Percentiles rank a stretch among this genome's conserved stretches.
Evolutionary conservation across 1,284 basidiomycete species (phyloP).

Genomic region (Puccinia triticina): DNA sequence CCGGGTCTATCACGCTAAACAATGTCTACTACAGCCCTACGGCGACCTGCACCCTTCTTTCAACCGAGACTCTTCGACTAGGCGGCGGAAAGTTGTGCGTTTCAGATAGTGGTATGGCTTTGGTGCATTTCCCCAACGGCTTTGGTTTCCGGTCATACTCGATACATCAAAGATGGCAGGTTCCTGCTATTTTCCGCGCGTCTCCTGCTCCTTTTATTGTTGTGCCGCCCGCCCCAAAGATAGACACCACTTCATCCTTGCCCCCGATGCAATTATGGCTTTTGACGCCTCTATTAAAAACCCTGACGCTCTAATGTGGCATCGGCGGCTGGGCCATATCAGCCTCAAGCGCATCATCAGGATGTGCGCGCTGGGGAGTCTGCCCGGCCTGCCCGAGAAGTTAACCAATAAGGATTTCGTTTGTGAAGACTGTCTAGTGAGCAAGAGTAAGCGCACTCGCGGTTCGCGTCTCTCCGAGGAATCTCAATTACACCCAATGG

Average conservation of each 20-base stretch:
- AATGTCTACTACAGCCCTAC: conserved; percentile 11
- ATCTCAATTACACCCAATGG: not conserved
- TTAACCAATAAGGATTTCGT: conserved; percentile 9
- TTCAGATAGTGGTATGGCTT: not conserved
- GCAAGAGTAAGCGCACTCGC: not conserved
- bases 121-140: not conserved
- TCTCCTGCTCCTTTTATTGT: not conserved
- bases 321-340: conserved; percentile 32
- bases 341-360: not conserved
- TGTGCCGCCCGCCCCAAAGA: not conserved
- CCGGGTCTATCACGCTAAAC: not conserved
- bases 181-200: not conserved
- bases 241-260: not conserved
- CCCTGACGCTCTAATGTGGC: conserved; percentile 24
- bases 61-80: not conserved
- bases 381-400: not conserved
- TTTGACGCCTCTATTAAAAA: not conserved
- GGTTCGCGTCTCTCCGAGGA: not conserved
- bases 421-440: conserved; percentile 29
- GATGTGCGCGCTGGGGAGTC: not conserved
- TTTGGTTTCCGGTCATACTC: not conserved
- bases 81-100: not conserved
- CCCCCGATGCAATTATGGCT: not conserved
- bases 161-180: not conserved
- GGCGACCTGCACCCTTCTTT: not conserved